Base-by-base conservation (phyloP, 2,329 filamentous ascomycete species). In the Orbilia quercus region DNA sequence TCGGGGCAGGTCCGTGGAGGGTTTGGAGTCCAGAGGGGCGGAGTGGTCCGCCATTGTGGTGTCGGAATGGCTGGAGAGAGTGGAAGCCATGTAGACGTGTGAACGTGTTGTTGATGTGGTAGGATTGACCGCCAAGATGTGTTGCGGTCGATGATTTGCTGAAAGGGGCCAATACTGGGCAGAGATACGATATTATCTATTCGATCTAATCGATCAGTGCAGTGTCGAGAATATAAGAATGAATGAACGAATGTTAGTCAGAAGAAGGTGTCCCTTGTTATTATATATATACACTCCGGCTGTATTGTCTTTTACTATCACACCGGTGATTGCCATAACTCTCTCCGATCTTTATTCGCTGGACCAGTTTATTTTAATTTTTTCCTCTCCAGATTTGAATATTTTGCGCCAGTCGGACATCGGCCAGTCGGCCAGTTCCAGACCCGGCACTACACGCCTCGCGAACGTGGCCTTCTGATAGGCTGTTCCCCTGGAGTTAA, bases 1-100 rank as follows among this genome's bases (percentile, higher is more conserved):
- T 7, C 31, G 12, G 25, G 62, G 25, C 2, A 73, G 45, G 31
- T 73, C 69, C 11, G 60, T 44, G 6, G 69, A 73, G 1, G 55
- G 14, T 14, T 54, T 66, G 4, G 42, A 28, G 7, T 31, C 28
- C 5, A 31, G 4, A 9, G 28, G 28, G 9, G 4, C 9, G 9
- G 28, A 31, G 28, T 31, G 28, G 28, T 31, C 28, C 9, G 67
- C 50, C 40, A 58, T 57, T 18, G 55, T 60, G 11, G 60, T 51
- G 31, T 73, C 60, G 0, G 69, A 66, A 23, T 60, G 47, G 16
- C 38, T 62, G 18, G 66, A 71, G 7, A 34, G 58, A 4, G 69
- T 62, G 22, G 69, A 73, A 34, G 36, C 47, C 69, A 73, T 72
- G 45, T 54, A n/a, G n/a, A n/a, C n/a, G n/a, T 44, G n/a, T 47